phyloP scores from a whole-genome alignment of 2,329 filamentous ascomycete genomes.

The Cladosporium sp. region DNA sequence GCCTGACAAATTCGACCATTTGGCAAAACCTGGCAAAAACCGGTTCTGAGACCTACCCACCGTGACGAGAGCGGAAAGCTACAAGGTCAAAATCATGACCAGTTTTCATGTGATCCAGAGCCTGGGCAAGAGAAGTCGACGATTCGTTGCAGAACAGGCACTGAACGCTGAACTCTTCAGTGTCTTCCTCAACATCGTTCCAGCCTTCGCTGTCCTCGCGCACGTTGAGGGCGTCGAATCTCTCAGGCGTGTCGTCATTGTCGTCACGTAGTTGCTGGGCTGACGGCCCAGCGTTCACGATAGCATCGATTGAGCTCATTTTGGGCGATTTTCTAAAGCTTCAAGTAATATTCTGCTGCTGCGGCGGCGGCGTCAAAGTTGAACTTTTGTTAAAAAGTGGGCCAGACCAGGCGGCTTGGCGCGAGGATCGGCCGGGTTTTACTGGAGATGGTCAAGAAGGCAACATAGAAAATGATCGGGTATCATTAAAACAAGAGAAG shows the following conservation, averaged over 20 bases:
- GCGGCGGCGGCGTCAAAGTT: background rate
- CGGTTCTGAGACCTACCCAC: conserved; percentile 26
- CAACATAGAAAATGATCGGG: no score
- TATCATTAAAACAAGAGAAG: no score
- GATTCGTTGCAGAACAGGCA: conserved; percentile 38
- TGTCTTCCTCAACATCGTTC: conserved; percentile 42
- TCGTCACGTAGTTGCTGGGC: conserved; percentile 6
- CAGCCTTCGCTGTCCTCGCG: conserved; percentile 38
- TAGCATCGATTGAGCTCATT: conserved; percentile 13
- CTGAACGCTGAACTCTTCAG: conserved; percentile 34
- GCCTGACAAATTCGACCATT: background rate
- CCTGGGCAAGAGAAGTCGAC: conserved; percentile 29
- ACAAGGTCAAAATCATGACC: conserved; percentile 40
- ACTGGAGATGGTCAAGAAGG: no score
- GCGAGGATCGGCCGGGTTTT: background rate
- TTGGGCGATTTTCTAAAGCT: background rate
- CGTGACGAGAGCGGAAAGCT: conserved; percentile 29
- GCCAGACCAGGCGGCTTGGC: background rate
- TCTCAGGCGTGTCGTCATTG: conserved; percentile 16
- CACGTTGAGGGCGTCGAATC: conserved; percentile 22
- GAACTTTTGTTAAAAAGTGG: background rate
- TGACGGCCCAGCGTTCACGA: conserved; percentile 5
- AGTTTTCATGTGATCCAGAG: conserved; percentile 36
- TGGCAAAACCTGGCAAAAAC: background rate
- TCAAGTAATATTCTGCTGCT: conserved; percentile 6